phyloP scores from a whole-genome alignment of 2,329 filamentous ascomycete species.

The Xylaria sp. region DNA sequence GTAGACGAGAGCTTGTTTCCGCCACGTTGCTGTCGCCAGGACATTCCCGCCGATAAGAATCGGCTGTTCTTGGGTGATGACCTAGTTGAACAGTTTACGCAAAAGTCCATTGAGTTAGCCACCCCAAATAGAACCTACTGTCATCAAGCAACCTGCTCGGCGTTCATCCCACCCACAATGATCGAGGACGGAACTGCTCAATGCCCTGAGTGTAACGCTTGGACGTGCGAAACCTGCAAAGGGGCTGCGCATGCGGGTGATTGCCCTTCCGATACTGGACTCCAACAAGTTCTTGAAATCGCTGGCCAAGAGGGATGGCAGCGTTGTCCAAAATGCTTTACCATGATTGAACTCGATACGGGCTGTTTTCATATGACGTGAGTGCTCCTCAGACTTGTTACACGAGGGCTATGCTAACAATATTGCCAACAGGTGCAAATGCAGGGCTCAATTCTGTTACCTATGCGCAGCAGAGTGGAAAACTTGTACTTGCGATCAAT shows the following conservation, averaged over 20 bases:
- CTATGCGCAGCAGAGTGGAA: constrained; percentile 43
- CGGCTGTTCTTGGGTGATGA: constrained; percentile 52
- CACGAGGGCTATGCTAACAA: constrained; percentile 4
- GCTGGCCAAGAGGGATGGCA: constrained; percentile 62
- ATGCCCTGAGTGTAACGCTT: constrained; percentile 56
- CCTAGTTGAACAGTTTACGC: constrained; percentile 52
- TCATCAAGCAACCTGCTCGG: constrained; percentile 54
- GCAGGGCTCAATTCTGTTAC: constrained; percentile 41
- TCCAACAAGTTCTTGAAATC: constrained; percentile 55
- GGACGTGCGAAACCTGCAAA: constrained; percentile 66
- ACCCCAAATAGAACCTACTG: constrained; percentile 65
- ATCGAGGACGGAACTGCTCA: constrained; percentile 52
- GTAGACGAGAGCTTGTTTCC: constrained; percentile 65
- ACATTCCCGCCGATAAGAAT: constrained; percentile 54
- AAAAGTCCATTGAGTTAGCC: constrained; percentile 61
- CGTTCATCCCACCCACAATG: constrained; percentile 56
- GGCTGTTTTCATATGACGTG: constrained; percentile 70
- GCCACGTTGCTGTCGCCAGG: constrained; percentile 61
- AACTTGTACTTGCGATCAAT: constrained; percentile 53
- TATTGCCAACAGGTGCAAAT: constrained; percentile 35
- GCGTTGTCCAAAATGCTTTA: constrained; percentile 58
- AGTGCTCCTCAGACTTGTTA: constrained; percentile 45
- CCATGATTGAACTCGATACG: constrained; percentile 59
- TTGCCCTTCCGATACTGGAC: constrained; percentile 58
- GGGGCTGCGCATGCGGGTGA: constrained; percentile 55